Base-by-base conservation (phyloP, 345 rosid species). In the Atalantia buxifolia region DNA sequence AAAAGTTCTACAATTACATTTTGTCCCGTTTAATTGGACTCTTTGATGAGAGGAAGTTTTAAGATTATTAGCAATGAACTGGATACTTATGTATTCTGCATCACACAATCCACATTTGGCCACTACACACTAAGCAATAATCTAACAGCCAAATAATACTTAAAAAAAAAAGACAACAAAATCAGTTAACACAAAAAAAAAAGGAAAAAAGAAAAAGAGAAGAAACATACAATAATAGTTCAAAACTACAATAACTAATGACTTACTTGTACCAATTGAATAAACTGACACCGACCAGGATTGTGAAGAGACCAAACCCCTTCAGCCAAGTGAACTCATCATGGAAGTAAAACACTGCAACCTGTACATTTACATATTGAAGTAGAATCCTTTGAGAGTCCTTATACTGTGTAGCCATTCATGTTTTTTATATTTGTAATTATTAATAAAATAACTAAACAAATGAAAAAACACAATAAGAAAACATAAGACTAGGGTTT, bases 201-300 rank as follows among this genome's bases (percentile, higher is more conserved):
- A 50, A 10, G 4, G 48, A 12, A 12, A 42, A 42, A 3, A 42
- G 16, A 76, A 45, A 56, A 74, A 48, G 35, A 14, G 24, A 28
- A 22, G 56, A 38, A 27, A 13, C 38, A 31, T 33, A 69, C 27
- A 35, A 69, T 33, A 65, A 22, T 4, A 69, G 30, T 45, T 75
- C 9, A 10, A 48, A 63, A 81, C 8, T 24, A 73, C 7, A 56
- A 24, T 74, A 78, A 72, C 18, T 9, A 16, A 62, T 69, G 40
- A 92, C 99, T 94, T 91, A 96, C 99, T 94, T 96, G 97, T 89
- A 96, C 98, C 94, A 94, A 79, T 96, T 96, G 90, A 94, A 96
- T 76, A 96, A 87, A 86, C 98, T 79, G 80, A 96, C 98, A 55
- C 98, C 98, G 71, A 88, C 63, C 93, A 96, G 93, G 59, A 96